Evolutionary conservation across 306 rosid species (phyloP).

Genomic region (Canavalia gladiata): DNA sequence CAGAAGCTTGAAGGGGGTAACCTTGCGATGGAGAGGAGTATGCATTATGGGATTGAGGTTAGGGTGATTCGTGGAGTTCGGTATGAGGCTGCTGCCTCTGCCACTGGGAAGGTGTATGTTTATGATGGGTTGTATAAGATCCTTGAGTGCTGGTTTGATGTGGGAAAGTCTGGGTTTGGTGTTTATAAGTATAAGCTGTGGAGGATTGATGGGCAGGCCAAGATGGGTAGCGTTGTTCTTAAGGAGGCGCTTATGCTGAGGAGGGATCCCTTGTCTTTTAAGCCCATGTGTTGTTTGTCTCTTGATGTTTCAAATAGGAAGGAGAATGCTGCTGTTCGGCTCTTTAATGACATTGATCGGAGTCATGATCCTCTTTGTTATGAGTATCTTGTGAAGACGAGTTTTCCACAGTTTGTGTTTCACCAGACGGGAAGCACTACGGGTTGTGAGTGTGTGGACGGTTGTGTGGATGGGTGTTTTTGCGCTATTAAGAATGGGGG

Average conservation of each 20-base stretch:
- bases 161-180: conserved; percentile 95
- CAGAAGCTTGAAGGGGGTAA: conserved; percentile 95
- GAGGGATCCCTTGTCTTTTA: conserved; percentile 58
- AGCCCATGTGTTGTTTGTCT: conserved; percentile 71
- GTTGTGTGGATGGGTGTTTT: conserved; percentile 73
- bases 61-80: conserved; percentile 87
- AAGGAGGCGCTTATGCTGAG: conserved; percentile 70
- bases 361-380: conserved; percentile 67
- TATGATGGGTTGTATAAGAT: conserved; percentile 93
- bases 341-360: conserved; percentile 82
- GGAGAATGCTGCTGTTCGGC: conserved; percentile 66
- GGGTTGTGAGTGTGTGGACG: conserved; percentile 73
- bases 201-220: conserved; percentile 85
- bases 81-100: conserved; percentile 56
- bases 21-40: conserved; percentile 92
- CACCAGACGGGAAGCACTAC: conserved; percentile 66
- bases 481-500: conserved; percentile 90
- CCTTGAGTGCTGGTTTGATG: conserved; percentile 86
- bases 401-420: conserved; percentile 72
- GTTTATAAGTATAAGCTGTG: conserved; percentile 82
- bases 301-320: conserved; percentile 70
- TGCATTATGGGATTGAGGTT: conserved; percentile 94
- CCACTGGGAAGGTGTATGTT: conserved; percentile 76
- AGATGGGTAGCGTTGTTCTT: conserved; percentile 83
- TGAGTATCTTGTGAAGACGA: conserved; percentile 76